Percentiles rank a stretch among this genome's conserved stretches.
Conservation (phyloP, 2,329 filamentous ascomycete genomes). For the Pseudogymnoascus sp. region DNA sequence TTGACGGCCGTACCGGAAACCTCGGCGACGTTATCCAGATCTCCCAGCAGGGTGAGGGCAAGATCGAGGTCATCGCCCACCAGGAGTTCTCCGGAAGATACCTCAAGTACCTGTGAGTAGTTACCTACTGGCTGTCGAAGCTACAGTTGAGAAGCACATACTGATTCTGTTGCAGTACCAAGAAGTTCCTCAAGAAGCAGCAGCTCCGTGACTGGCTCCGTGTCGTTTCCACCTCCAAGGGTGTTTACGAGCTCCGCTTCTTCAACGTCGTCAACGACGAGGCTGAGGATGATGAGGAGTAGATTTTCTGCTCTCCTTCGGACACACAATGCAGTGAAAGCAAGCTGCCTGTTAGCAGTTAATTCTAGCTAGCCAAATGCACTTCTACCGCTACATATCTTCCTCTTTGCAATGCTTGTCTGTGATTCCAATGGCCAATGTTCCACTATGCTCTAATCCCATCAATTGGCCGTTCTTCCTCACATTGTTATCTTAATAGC, state of each 20-base stretch:
- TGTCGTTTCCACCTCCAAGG: conserved; percentile 94
- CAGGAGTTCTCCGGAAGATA: conserved; percentile 98
- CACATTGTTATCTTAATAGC: background rate
- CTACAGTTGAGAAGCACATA: conserved; percentile 18
- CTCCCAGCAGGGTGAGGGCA: conserved; percentile 86
- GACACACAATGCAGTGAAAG: conserved; percentile 1
- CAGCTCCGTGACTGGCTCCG: conserved; percentile 99
- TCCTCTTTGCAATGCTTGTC: background rate
- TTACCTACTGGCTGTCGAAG: background rate
- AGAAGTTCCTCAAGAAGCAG: conserved; percentile 99
- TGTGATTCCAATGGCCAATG: background rate
- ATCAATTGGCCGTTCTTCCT: background rate
- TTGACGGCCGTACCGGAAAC: conserved; percentile 96
- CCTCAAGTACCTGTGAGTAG: conserved; percentile 94
- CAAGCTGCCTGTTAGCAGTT: conserved; percentile 8
- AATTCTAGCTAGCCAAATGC: conserved; percentile 8
- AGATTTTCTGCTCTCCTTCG: conserved; percentile 38
- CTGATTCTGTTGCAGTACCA: conserved; percentile 55
- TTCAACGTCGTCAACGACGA: conserved; percentile 99
- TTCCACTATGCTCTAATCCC: background rate
- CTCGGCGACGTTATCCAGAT: conserved; percentile 89
- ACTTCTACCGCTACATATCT: background rate
- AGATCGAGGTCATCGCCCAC: conserved; percentile 96
- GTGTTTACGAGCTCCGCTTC: conserved; percentile 99
- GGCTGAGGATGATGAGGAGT: conserved; percentile 97